phyloP scores from a whole-genome alignment of 768 basidiomycete genomes.

The Phylloporus scabripes region DNA sequence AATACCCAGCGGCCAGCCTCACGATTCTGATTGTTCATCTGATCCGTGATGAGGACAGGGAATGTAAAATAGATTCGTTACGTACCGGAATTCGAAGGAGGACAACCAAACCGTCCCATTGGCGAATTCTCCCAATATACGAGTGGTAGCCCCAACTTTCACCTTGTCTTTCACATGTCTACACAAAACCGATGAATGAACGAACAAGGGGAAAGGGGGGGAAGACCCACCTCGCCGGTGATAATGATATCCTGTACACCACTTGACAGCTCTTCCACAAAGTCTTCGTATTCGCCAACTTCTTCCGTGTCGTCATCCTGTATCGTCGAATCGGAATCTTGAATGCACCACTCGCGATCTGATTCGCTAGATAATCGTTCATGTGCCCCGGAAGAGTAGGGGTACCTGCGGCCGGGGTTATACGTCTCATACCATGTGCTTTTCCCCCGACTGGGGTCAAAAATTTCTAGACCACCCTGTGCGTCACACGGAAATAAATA shows the following conservation, averaged over 20 bases:
- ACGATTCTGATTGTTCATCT: slow-evolving; percentile 32
- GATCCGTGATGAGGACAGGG: slow-evolving; percentile 14
- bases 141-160: slow-evolving; percentile 47
- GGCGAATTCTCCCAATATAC: slow-evolving; percentile 43
- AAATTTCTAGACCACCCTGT: slow-evolving; percentile 40
- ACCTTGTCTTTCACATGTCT: slow-evolving; percentile 42
- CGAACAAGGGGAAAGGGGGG: background rate
- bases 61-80: slow-evolving; percentile 5
- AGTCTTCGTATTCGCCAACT: slow-evolving; percentile 35
- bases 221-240: slow-evolving; percentile 41
- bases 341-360: slow-evolving; percentile 22
- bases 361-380: slow-evolving; percentile 20
- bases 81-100: slow-evolving; percentile 43
- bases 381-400: slow-evolving; percentile 33
- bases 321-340: slow-evolving; percentile 14
- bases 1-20: slow-evolving; percentile 44
- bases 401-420: slow-evolving; percentile 33
- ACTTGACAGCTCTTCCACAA: slow-evolving; percentile 33
- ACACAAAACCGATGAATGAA: slow-evolving; percentile 1
- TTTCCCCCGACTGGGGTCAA: slow-evolving; percentile 36
- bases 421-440: slow-evolving; percentile 44
- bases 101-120: slow-evolving; percentile 47
- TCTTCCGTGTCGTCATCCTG: slow-evolving; percentile 24
- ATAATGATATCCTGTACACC: slow-evolving; percentile 49
- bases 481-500: slow-evolving; percentile 10